phyloP scores from a whole-genome alignment of 2,329 filamentous ascomycete genomes.

The Colletotrichum caudatum region DNA sequence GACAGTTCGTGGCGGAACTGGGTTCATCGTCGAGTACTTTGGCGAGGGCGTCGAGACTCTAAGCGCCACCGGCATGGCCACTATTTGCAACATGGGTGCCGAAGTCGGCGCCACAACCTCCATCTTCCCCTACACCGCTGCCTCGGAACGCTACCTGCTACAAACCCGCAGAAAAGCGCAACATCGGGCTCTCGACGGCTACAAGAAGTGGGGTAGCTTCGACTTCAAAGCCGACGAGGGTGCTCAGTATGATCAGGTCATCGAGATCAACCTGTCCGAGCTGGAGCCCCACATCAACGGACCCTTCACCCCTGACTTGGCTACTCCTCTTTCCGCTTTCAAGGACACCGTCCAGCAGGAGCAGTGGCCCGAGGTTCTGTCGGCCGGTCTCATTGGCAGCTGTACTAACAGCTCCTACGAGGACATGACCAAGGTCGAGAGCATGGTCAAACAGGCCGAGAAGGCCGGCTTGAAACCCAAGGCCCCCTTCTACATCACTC shows the following conservation, averaged over 20 bases:
- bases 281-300: conserved; percentile 98
- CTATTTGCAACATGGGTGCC: conserved; percentile 88
- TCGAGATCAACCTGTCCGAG: conserved; percentile 89
- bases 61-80: conserved; percentile 93
- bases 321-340: conserved; percentile 91
- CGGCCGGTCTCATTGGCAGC: conserved; percentile 94
- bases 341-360: conserved; percentile 85
- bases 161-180: conserved; percentile 77
- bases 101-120: conserved; percentile 97
- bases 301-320: conserved; percentile 94
- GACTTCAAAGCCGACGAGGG: conserved; percentile 79
- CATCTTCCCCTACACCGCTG: conserved; percentile 90
- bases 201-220: conserved; percentile 41
- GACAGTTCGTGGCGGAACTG: conserved; percentile 93
- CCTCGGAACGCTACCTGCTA: conserved; percentile 86
- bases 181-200: conserved; percentile 37
- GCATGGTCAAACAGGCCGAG: conserved; percentile 90
- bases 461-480: conserved; percentile 91
- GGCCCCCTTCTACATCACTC: conserved; percentile 94
- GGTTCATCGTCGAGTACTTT: conserved; percentile 94
- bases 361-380: conserved; percentile 90
- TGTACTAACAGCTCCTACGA: conserved; percentile 99
- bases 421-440: conserved; percentile 96
- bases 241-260: conserved; percentile 89
- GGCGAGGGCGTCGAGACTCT: conserved; percentile 90